Conservation (phyloP, 2,329 filamentous ascomycete genomes). For the Chaetomiaceae sp. region DNA sequence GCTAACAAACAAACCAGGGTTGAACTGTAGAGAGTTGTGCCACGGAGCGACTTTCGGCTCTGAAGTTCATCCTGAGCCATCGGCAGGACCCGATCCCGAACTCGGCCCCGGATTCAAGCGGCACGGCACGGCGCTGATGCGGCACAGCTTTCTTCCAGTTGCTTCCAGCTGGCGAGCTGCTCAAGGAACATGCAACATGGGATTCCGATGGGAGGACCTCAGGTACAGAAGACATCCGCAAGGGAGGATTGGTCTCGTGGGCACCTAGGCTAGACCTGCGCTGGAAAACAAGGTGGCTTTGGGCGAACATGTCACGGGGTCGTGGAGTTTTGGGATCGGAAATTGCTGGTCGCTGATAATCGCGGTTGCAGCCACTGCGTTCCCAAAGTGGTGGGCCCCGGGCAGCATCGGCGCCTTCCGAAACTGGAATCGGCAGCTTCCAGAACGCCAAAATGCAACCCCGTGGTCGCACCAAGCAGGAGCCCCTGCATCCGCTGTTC, state of each 20-base stretch:
- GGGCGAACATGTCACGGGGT: constrained; percentile 12
- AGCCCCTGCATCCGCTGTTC: constrained; percentile 10
- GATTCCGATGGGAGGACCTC: no score
- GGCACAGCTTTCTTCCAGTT: no score
- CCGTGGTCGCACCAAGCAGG: constrained; percentile 10
- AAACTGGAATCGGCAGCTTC: constrained; percentile 22
- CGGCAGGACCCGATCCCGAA: no score
- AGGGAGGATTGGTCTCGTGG: background rate
- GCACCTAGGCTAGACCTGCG: background rate
- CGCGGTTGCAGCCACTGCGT: constrained; percentile 5
- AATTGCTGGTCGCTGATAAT: constrained; percentile 19
- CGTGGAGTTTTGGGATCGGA: constrained; percentile 8
- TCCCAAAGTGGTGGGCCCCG: background rate
- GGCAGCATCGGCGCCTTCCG: constrained; percentile 11
- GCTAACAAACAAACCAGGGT: no score
- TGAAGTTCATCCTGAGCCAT: no score
- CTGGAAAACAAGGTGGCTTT: background rate
- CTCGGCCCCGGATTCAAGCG: no score
- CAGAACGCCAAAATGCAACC: constrained; percentile 21
- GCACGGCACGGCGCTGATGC: no score
- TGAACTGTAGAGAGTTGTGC: no score
- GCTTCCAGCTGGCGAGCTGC: no score
- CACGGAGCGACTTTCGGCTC: no score
- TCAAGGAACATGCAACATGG: no score
- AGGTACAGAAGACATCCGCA: no score